Base-by-base conservation (phyloP, 2,329 filamentous ascomycete genomes). In the Phialemoniopsis sp. region DNA sequence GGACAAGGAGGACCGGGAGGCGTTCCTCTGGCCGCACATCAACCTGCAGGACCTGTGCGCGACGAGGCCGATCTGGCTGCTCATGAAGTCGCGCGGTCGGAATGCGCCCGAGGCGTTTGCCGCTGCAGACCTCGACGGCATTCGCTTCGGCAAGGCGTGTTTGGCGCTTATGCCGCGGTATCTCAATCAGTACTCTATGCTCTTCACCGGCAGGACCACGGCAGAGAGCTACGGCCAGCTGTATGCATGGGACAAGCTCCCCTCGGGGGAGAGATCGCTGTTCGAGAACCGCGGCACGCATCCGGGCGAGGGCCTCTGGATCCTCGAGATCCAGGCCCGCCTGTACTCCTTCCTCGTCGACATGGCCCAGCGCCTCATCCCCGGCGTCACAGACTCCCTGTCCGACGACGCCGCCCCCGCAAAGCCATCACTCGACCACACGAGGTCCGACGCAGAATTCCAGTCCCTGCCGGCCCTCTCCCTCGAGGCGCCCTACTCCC, bases 171-270 rank as follows among this genome's bases (percentile, higher is more conserved):
- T 45, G 38, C 45, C 45, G 31, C 38, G 43, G n/a, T 47, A 47
- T 32, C 42, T 67, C 10, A 51, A 62, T 17, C 16, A 37, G 3
- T 43, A 64, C 39, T 50, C 50, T 16, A 62, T 70, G 56, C 42
- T 61, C 1, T 47, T 70, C 3, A 48, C 61, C 19, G 57, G 58
- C 1, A 48, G 49, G 1, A 49, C 41, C 0, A 40, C 42, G 1
- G 32, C 47, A 0, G 48, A 56, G 2, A 52, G 58, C 0, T 71
- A 72, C 21, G 64, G 67, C 3, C 50, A 54, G 33, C 40, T 47
- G 29, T 38, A 41, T 21, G 29, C 45, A 4, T 47, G 45, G 45
- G 34, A 38, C 10, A 42, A 41, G 28, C 31, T 42, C 16, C 30
- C 37, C 30, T 35, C 38, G 3, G 12, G 13, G 5, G 13, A 39